Base-by-base conservation (phyloP, 192 early-diverging fungal genomes). In the Backusella circina region DNA sequence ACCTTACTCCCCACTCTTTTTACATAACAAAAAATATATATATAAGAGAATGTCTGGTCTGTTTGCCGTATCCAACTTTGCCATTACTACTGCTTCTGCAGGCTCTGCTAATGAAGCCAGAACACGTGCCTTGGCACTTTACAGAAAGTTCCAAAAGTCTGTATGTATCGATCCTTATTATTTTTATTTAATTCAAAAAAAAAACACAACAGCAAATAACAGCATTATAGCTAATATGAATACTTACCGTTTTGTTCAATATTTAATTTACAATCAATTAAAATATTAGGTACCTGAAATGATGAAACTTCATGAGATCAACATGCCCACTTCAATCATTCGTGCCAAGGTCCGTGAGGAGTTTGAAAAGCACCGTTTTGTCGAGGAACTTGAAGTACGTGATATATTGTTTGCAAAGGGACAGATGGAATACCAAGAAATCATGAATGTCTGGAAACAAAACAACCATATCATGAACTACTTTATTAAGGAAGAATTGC, bases 381-480 rank as follows among this genome's bases (percentile, higher is more conserved):
- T 96, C 41, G 85, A 87, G 16, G 90, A 98, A 80, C 81, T 91
- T 31, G 83, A 86, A 33, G 86, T 91, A 26, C 90, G 94, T 79
- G 96, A 98, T 76, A 86, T 96, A 65, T 86, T 98, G 69, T 77
- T 95, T 78, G 88, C 94, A 78, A 98, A 97, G 86, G 95, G 96
- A 23, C 88, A 89, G 57, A 87, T 91, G 77, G 96, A 98, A 75
- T 91, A 90, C 65, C 91, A 95, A 70, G 96, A 98, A 86, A 95
- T 94, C 6, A 81, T 95, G 83, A 95, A 98, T 73, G 88, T 91
- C 33, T 97, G 95, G 96, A 98, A 98, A 86, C 91, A 95, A 84
- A 88, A 88, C 74, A 92, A 91, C 65, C 96, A 97, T 65, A 86
- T 96, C 67, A 89, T 94, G 85, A 90, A 90, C 75, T 97, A 94